Base-by-base conservation (phyloP, 331 rosid species). In the Prunus yedoensis region DNA sequence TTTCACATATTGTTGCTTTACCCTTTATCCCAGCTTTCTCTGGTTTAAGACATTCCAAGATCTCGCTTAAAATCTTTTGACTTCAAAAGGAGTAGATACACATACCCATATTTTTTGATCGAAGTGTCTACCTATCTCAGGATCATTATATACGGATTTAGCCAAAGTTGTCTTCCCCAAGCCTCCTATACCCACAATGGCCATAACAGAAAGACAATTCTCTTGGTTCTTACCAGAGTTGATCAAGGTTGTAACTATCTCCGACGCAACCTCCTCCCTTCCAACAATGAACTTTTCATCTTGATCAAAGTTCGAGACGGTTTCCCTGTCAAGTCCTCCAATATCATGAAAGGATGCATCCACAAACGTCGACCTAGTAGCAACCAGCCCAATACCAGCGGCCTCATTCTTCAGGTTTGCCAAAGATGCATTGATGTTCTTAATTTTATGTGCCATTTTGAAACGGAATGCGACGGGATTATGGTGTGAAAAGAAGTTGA, bases 81-180 rank as follows among this genome's bases (percentile, higher is more conserved):
- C 71, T 3, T 76, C 30, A 57, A 67, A 76, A 57, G 3, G 7
- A 0, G 15, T 15, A 15, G 75, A 68, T 4, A 77, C 30, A 16
- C 69, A 69, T 0, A 56, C 73, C 75, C 70, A 59, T 23, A 68
- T n/a, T 20, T 30, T 58, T 2, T 3, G 1, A 2, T 58, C 23
- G 4, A 77, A 77, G 16, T 58, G 52, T 11, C 10, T 16, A 1
- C 8, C 0, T 1, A 68, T 69, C 23, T 20, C 1, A 0, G 4
- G 1, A 2, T 68, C 15, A 57, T 46, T 32, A 51, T 25, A 76
- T 8, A 76, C 10, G 0, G 3, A 5, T 28, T 76, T 20, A 2
- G 68, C 80, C 14, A 68, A 21, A 0, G 69, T 17, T 3, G 80
- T 68, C 18, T 76, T 76, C 4, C 74, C 80, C 10, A 76, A 1